Evolutionary conservation across 306 rosid genomes (phyloP), one percentile per base, ranked within the genome.

Genomic region (Trifolium dubium): DNA sequence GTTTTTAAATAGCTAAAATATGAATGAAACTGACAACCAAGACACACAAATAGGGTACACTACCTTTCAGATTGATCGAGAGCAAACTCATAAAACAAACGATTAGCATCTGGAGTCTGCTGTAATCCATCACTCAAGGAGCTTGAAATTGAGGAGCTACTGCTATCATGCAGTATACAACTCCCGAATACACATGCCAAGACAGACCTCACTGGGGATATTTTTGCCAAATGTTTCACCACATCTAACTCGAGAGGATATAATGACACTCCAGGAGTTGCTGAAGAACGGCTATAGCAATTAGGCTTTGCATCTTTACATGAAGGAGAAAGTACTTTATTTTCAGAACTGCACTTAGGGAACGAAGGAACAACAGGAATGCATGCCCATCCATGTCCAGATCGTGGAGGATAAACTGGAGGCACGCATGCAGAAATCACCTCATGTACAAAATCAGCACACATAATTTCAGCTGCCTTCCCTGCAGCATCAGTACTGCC

Each of bases 31-130:
- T 37, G 41, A 61, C 37, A 56, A 65, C 43, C 40, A 47, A 15
- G 54, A 6, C 34, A 77, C 55, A 74, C 35, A 74, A 41, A 71
- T 29, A 39, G 43, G 65, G 53, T 53, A 56, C 32, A 43, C 70
- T 79, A 93, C 98, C 98, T 91, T 89, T 91, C 98, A 59, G 98
- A 93, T 79, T 93, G 98, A 89, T 93, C 98, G 73, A 93, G 92
- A 76, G 98, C 97, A 84, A 93, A 91, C 88, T 93, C 98, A 82
- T 88, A 89, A 86, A 93, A 93, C 85, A 93, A 77, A 49, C 82
- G 79, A 70, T 93, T 96, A 78, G 86, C 85, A 88, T 91, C 98
- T 18, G 94, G 89, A 61, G 92, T 85, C 80, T 88, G 96, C 65
- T 78, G 79, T 73, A 86, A 77, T 78, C 86, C 96, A 79, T 89